A percentile compares a stretch with the other conserved stretches of the same genome.
Conservation (phyloP, 805 yeast species). For the Limtongozyma cylindracea region DNA sequence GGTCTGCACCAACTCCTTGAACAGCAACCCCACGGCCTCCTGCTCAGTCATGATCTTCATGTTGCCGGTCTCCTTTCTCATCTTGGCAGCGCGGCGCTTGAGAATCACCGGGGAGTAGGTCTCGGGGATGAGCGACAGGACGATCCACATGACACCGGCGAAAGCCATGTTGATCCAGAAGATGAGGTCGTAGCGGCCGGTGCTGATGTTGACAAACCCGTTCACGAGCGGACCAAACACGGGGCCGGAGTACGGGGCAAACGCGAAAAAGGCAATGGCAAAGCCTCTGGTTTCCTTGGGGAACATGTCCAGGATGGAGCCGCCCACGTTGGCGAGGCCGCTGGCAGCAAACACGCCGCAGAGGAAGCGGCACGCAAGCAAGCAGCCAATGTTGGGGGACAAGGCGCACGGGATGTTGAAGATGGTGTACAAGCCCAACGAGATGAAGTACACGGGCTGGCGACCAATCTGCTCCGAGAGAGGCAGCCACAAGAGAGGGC, state of each 20-base stretch:
- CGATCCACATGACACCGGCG: slow-evolving; percentile 64
- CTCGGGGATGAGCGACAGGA: slow-evolving; percentile 51
- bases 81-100: slow-evolving; percentile 31
- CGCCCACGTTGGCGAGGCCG: slow-evolving; percentile 73
- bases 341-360: slow-evolving; percentile 76
- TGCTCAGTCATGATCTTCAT: slow-evolving; percentile 76
- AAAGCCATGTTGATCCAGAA: slow-evolving; percentile 88
- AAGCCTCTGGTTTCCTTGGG: slow-evolving; percentile 59
- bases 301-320: slow-evolving; percentile 77
- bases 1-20: slow-evolving; percentile 42
- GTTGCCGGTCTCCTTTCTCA: slow-evolving; percentile 66
- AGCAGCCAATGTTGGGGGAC: slow-evolving; percentile 59
- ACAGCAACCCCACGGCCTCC: slow-evolving; percentile 55
- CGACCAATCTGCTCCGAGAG: slow-evolving; percentile 70
- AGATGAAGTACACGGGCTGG: slow-evolving; percentile 56
- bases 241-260: slow-evolving; percentile 86
- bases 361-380: slow-evolving; percentile 60
- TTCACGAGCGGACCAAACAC: slow-evolving; percentile 74
- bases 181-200: slow-evolving; percentile 43
- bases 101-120: slow-evolving; percentile 72
- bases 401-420: slow-evolving; percentile 78
- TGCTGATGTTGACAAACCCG: slow-evolving; percentile 57
- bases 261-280: slow-evolving; percentile 79
- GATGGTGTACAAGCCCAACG: slow-evolving; percentile 47
- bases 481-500: slow-evolving; percentile 82